Evolutionary conservation across 2,329 filamentous ascomycete species (phyloP), one percentile per base, ranked within the genome.

Genomic region (Nigrospora oryzae): DNA sequence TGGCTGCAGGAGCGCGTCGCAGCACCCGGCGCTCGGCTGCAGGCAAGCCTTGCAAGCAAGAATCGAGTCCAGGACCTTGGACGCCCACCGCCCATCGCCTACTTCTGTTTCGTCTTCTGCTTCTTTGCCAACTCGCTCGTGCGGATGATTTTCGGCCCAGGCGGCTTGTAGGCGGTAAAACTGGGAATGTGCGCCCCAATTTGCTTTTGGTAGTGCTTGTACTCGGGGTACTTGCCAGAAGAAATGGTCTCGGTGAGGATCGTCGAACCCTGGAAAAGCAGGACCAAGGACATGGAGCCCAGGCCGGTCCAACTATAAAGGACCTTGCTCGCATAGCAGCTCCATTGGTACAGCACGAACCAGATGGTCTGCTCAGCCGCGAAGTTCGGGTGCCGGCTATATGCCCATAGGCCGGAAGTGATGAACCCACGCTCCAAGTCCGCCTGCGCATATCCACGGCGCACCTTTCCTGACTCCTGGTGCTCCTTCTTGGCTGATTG

Each of bases 361-460:
- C 93, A 98, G 56, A 97, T 81, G 30, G 81, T 73, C 67, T 97
- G 93, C 66, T 98, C 93, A 5, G 87, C 88, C 5, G 86, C 81
- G 59, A 97, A 98, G 64, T 98, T 98, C 40, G 93, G 93, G 63
- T 98, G 94, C 38, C 93, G 79, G 54, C 85, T 91, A 70, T 83
- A 89, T 1, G 82, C 84, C 84, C 87, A 98, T 8, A 98, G 71
- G 0, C 93, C 93, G 5, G 75, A 80, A 10, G 87, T 84, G 51
- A 86, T 75, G 66, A 98, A 98, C 36, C 93, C 93, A 34, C 91
- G 85, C 51, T 96, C 88, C 23, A 98, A 77, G 44, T 95, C 88
- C 48, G 80, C 79, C 53, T 83, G 80, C 1, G 73, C 75, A 63
- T 75, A 89, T 17, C 67, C 74, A 5, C 67, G 63, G 1, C 87